Percentiles rank a stretch among this genome's conserved stretches.
Conservation (phyloP, 1,284 basidiomycete species). For the Melanopsichium pennsylvanicum region DNA sequence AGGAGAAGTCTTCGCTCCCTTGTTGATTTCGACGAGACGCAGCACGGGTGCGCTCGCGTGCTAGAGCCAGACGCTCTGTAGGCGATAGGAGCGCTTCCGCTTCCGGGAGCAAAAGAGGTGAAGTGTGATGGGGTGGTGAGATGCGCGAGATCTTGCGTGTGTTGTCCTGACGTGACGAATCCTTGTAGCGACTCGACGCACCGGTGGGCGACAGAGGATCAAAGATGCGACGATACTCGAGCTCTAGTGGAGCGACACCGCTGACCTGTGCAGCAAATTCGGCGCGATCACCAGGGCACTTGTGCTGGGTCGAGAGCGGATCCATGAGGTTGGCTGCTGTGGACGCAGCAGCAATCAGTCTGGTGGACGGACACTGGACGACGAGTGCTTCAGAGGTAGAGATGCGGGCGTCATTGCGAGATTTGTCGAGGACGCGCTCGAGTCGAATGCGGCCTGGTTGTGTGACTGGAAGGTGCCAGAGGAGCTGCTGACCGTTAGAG, state of each 20-base stretch:
- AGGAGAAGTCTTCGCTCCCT: conserved; percentile 36
- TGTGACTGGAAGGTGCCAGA: conserved; percentile 54
- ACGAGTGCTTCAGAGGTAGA: conserved; percentile 48
- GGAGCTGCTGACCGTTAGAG: conserved; percentile 23
- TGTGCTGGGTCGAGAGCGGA: conserved; percentile 29
- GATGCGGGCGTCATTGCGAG: conserved; percentile 55
- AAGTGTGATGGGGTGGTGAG: conserved; percentile 43
- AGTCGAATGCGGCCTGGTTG: conserved; percentile 55
- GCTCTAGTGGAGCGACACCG: conserved; percentile 58
- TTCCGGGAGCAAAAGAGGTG: conserved; percentile 39
- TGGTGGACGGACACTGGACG: conserved; percentile 58
- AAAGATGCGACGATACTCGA: conserved; percentile 49
- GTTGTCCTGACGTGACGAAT: conserved; percentile 19
- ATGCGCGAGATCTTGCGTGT: conserved; percentile 42
- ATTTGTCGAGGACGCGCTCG: conserved; percentile 58
- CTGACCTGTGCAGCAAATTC: conserved; percentile 49
- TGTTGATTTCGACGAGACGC: conserved; percentile 23
- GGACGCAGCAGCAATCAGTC: conserved; percentile 28
- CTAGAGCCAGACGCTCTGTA: conserved; percentile 29
- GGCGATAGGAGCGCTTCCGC: conserved; percentile 37
- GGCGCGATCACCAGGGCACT: conserved; percentile 56
- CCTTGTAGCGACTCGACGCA: conserved; percentile 1
- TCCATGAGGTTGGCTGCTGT: background rate
- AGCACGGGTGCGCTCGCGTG: conserved; percentile 31
- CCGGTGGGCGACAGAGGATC: conserved; percentile 17